These are phyloP conservation scores for Aureobasidium sp. DNA, from an alignment of 2,329 filamentous ascomycete genomes.

Conservation along the genomic window DNA sequence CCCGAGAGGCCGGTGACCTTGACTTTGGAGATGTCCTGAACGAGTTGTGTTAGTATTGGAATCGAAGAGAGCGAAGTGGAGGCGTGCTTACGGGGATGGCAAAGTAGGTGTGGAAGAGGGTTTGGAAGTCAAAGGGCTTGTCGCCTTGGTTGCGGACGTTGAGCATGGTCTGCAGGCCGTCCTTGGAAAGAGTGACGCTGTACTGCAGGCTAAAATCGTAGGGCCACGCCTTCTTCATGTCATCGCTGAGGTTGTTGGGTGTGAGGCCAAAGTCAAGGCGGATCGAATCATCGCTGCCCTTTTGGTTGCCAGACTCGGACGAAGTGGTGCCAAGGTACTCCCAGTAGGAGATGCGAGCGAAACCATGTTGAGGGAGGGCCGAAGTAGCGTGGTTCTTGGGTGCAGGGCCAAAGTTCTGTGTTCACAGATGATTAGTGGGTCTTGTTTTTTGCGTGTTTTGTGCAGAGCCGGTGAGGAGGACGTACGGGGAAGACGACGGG, in stretches of 20 bases:
- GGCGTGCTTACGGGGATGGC: constrained; percentile 58
- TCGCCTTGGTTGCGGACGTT: constrained; percentile 84
- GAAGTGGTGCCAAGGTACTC: constrained; percentile 87
- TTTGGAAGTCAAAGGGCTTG: constrained; percentile 81
- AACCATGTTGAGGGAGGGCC: constrained; percentile 83
- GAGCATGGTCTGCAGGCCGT: constrained; percentile 70
- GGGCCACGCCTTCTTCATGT: constrained; percentile 68
- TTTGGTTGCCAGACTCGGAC: constrained; percentile 48
- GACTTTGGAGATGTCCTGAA: constrained; percentile 70
- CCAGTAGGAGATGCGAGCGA: constrained; percentile 84
- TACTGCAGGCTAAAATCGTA: constrained; percentile 87
- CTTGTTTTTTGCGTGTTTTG: neutral
- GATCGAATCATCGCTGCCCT: constrained; percentile 56
- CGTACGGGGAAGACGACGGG: constrained; percentile 87
- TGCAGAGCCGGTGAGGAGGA: constrained; percentile 17
- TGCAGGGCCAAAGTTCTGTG: constrained; percentile 76
- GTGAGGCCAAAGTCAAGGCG: constrained; percentile 96
- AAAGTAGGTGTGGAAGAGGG: constrained; percentile 87
- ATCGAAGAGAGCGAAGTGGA: constrained; percentile 12
- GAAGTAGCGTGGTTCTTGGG: constrained; percentile 70
- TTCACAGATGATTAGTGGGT: neutral
- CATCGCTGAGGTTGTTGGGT: constrained; percentile 60
- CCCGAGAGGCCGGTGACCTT: constrained; percentile 68
- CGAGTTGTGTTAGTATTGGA: neutral
- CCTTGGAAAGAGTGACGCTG: constrained; percentile 74